Evolutionary conservation across 768 basidiomycete genomes (phyloP).

Genomic region (Calocera viscosa): DNA sequence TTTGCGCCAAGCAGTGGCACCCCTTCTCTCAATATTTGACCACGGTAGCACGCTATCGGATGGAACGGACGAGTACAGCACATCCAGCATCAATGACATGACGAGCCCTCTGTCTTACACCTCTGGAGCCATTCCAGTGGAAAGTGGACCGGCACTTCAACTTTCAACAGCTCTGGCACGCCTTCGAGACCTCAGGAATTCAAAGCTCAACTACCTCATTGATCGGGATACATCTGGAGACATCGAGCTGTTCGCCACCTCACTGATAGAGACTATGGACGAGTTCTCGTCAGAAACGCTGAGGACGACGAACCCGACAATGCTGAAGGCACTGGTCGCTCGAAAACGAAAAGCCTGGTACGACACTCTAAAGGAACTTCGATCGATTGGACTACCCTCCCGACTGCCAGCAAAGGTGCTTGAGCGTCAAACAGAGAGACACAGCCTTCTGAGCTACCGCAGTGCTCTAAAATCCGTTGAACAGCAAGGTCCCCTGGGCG

Average conservation of each 20-base stretch:
- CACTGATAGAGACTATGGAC: constrained; percentile 36
- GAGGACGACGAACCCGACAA: constrained; percentile 25
- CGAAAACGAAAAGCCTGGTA: constrained; percentile 85
- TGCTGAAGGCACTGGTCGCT: constrained; percentile 56
- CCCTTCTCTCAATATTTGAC: constrained; percentile 22
- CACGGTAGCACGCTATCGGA: not conserved
- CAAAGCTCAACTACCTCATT: not conserved
- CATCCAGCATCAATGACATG: not conserved
- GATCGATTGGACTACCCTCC: constrained; percentile 58
- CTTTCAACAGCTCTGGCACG: constrained; percentile 23
- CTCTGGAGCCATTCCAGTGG: not conserved
- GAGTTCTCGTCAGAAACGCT: constrained; percentile 28
- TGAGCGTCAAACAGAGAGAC: constrained; percentile 38
- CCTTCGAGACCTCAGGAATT: constrained; percentile 28
- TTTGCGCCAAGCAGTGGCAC: constrained; percentile 52
- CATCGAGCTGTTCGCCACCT: constrained; percentile 47
- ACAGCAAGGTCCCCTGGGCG: not conserved
- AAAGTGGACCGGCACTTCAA: not conserved
- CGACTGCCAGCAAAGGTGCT: constrained; percentile 62
- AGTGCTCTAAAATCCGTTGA: not conserved
- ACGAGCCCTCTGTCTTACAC: not conserved
- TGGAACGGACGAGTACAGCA: not conserved
- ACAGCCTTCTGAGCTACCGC: constrained; percentile 36
- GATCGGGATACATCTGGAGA: not conserved
- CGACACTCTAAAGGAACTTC: constrained; percentile 80